Conservation (phyloP, 2,329 filamentous ascomycete genomes). For the Exutisphaerella laricina region DNA sequence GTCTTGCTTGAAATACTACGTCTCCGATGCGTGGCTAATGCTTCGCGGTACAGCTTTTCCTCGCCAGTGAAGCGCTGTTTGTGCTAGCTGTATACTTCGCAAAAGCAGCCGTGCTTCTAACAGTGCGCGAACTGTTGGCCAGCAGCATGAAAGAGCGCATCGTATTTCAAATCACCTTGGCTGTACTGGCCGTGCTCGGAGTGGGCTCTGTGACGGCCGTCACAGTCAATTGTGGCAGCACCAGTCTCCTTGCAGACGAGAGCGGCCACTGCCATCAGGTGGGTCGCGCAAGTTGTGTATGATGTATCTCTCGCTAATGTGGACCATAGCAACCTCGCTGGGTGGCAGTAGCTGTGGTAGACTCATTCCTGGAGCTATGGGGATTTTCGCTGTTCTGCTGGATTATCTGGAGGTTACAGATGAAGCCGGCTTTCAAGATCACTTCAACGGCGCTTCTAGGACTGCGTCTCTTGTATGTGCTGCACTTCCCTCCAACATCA, state of each 20-base stretch:
- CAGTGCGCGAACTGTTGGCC: constrained; percentile 9
- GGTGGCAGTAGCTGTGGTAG: constrained; percentile 10
- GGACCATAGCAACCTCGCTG: constrained; percentile 9
- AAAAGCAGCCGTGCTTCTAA: constrained; percentile 14
- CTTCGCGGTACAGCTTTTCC: constrained; percentile 12
- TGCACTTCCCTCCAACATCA: no score
- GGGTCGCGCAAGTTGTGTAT: no score
- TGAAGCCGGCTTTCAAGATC: constrained; percentile 10
- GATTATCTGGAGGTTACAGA: constrained; percentile 13
- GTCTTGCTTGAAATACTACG: background rate
- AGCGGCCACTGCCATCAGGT: background rate
- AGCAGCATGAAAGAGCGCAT: constrained; percentile 11
- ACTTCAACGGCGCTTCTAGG: constrained; percentile 13
- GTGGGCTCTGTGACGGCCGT: constrained; percentile 8
- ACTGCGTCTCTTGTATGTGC: constrained; percentile 11
- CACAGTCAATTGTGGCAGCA: constrained; percentile 8
- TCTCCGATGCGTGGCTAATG: background rate
- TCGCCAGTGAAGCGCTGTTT: constrained; percentile 14
- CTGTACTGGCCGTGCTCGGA: constrained; percentile 5
- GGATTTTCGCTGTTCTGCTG: constrained; percentile 12
- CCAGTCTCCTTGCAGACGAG: constrained; percentile 4
- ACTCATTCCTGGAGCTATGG: constrained; percentile 13
- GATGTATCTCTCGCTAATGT: no score
- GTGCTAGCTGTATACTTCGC: constrained; percentile 9
- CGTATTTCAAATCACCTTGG: constrained; percentile 10